These are phyloP conservation scores for Exophiala phaeomuriformis DNA, from an alignment of 2,329 filamentous ascomycete species.

Conservation along the genomic window DNA sequence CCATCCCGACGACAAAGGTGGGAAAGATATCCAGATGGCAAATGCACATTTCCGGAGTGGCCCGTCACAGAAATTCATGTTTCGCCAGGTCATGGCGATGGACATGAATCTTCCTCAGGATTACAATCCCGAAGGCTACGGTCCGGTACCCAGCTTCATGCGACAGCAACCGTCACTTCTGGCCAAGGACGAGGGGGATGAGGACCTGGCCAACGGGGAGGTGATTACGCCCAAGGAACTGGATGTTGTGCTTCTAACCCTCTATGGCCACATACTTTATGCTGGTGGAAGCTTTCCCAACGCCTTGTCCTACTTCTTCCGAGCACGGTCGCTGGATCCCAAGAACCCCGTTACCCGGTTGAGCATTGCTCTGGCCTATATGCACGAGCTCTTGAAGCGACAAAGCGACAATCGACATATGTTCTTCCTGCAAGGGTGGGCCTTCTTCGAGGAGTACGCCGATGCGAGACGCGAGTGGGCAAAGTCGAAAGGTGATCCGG, in stretches of 20 bases:
- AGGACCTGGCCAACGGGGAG: slow-evolving; percentile 26
- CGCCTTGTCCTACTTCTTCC: slow-evolving; percentile 80
- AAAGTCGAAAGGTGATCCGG: background rate
- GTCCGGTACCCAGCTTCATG: slow-evolving; percentile 33
- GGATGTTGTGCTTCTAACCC: slow-evolving; percentile 73
- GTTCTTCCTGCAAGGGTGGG: slow-evolving; percentile 73
- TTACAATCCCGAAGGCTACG: slow-evolving; percentile 33
- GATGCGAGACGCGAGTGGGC: slow-evolving; percentile 41
- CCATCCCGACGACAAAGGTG: slow-evolving; percentile 42
- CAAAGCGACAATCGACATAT: slow-evolving; percentile 87
- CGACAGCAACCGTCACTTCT: slow-evolving; percentile 17
- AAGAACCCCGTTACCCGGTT: slow-evolving; percentile 62
- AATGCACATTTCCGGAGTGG: slow-evolving; percentile 54
- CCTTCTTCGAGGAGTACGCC: slow-evolving; percentile 71
- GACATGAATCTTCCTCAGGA: slow-evolving; percentile 60
- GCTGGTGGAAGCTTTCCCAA: slow-evolving; percentile 75
- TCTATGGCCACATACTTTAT: slow-evolving; percentile 86
- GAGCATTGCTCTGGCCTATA: slow-evolving; percentile 72
- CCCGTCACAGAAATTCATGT: slow-evolving; percentile 79
- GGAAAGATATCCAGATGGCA: slow-evolving; percentile 15
- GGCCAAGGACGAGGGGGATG: slow-evolving; percentile 27
- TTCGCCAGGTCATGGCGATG: slow-evolving; percentile 84
- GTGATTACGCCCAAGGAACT: slow-evolving; percentile 42
- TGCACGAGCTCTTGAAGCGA: slow-evolving; percentile 82
- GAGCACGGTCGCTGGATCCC: slow-evolving; percentile 46